Conservation (phyloP, 371 early-diverging fungal species). For the Mortierella sp. region DNA sequence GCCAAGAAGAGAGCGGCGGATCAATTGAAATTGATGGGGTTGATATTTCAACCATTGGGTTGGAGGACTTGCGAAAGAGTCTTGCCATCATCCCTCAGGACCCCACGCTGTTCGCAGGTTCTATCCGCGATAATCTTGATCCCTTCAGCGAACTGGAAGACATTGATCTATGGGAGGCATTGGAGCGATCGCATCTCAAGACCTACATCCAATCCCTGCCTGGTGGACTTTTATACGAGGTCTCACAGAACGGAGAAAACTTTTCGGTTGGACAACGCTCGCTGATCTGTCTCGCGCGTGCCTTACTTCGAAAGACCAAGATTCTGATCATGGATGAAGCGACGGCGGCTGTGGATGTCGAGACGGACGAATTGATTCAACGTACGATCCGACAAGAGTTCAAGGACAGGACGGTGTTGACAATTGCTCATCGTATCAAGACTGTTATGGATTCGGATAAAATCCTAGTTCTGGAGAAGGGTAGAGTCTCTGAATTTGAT, state of each 20-base stretch:
- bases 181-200: conserved; percentile 68
- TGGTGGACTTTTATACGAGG: conserved; percentile 55
- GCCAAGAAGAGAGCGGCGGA: conserved; percentile 70
- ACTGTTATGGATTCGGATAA: conserved; percentile 18
- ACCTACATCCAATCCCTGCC: conserved; percentile 59
- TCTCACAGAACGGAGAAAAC: conserved; percentile 65
- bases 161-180: conserved; percentile 63
- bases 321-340: conserved; percentile 76
- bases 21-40: conserved; percentile 75
- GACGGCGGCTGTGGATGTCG: conserved; percentile 87
- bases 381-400: conserved; percentile 82
- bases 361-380: conserved; percentile 86
- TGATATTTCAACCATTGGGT: conserved; percentile 72
- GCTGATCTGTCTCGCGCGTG: conserved; percentile 72
- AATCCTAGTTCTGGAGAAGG: conserved; percentile 70
- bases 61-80: conserved; percentile 70
- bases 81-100: conserved; percentile 83
- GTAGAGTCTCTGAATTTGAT: conserved; percentile 69
- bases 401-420: conserved; percentile 42
- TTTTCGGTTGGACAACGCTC: conserved; percentile 75
- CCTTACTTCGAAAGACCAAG: conserved; percentile 60
- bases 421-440: conserved; percentile 65
- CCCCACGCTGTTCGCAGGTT: conserved; percentile 72
- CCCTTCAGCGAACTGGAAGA: conserved; percentile 63
- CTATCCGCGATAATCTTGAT: conserved; percentile 72